Base-by-base conservation (phyloP, 306 rosid species). In the Begonia fuchsioides region DNA sequence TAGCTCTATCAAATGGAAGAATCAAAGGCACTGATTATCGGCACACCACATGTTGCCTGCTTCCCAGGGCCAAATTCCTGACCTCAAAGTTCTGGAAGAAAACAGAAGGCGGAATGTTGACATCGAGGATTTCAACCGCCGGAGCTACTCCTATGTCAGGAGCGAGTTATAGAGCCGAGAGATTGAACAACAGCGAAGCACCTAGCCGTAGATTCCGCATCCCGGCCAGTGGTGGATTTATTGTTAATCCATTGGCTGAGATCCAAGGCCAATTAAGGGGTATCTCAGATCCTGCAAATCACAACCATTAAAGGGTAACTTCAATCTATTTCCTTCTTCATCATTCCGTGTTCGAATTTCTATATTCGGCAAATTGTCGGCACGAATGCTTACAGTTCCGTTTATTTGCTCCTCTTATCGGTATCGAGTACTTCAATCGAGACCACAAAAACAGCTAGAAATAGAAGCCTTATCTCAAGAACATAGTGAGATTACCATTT, bases 1-100 rank as follows among this genome's bases (percentile, higher is more conserved):
- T 92, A 72, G 94, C 96, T 66, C 26, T 75, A 68, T 64, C 98
- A 57, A 85, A 70, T 57, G 92, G 94, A 72, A 79, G 96, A 75
- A 74, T 79, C 79, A 67, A 74, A 17, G 59, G 66, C 12, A 48
- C 72, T 9, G 67, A 61, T 47, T 62, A 72, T 47, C 62, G 60
- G 35, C 54, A 71, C 11, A 57, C 59, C 47, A 20, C 87, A 15
- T 92, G 98, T 70, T 85, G 94, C 70, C 32, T 69, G 76, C 73
- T 78, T 20, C 78, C 98, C n/a, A n/a, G n/a, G n/a, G n/a, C n/a
- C 17, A 87, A 85, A 39, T 81, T 81, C 73, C 73, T 75, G 67
- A 85, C 83, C 76, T 66, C 93, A 62, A 85, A 74, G 63, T 79
- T 86, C 71, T 72, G 98, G 93, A 92, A 71, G 71, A 85, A 68